Conservation (phyloP, 257 asterid genomes). For the Anisodus tanguticus region DNA sequence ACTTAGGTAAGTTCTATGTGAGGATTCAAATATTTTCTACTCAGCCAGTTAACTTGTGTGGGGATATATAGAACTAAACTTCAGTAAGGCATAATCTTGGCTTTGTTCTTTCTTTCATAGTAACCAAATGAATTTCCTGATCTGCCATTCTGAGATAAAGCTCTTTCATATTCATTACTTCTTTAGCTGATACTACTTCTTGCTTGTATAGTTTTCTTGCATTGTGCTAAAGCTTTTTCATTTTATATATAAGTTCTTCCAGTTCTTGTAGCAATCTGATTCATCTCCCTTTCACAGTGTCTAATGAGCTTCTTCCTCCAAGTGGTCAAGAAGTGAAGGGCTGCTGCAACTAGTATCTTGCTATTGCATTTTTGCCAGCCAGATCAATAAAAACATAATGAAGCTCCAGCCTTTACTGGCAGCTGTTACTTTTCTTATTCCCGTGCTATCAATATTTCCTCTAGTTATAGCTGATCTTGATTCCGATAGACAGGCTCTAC, state of each 20-base stretch:
- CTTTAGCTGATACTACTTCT: neutral
- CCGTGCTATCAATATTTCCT: slow-evolving; percentile 40
- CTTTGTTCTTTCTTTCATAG: neutral
- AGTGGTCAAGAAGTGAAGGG: neutral
- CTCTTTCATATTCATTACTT: neutral
- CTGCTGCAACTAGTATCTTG: neutral
- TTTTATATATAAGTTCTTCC: too few species aligned
- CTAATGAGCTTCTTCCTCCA: neutral
- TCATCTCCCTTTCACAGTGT: neutral
- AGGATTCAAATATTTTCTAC: too few species aligned
- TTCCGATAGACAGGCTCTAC: slow-evolving; percentile 70
- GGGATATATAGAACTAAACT: slow-evolving; percentile 1
- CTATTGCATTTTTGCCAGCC: neutral
- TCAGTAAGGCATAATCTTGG: neutral
- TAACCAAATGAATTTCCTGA: neutral
- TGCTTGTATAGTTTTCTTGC: neutral
- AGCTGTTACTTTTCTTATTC: slow-evolving; percentile 39
- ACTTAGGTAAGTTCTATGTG: neutral
- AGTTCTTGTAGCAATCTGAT: too few species aligned
- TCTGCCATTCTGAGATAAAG: neutral
- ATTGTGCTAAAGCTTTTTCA: neutral
- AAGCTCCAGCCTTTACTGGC: slow-evolving; percentile 39
- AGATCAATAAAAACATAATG: slow-evolving; percentile 46
- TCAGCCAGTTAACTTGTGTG: neutral
- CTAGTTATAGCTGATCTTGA: slow-evolving; percentile 50